A percentile compares a stretch with the other conserved stretches of the same genome.
phyloP scores from a whole-genome alignment of 768 basidiomycete genomes.

The Hericium coralloides region DNA sequence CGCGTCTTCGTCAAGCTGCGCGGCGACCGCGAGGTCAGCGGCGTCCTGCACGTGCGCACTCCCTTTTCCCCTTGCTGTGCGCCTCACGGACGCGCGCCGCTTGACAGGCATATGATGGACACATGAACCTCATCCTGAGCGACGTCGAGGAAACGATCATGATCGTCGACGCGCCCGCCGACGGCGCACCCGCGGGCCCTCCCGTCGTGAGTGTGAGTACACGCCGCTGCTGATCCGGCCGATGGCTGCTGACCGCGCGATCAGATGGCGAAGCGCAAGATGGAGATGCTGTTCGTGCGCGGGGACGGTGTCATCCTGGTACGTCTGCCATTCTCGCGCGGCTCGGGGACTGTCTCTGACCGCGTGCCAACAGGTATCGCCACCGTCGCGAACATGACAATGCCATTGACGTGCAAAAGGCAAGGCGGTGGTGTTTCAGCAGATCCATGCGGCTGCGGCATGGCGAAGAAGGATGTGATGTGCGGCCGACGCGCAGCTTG shows the following conservation, averaged over 20 bases:
- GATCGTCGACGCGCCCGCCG: constrained; percentile 77
- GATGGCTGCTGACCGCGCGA: background rate
- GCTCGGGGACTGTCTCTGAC: constrained; percentile 3
- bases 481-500: too few species aligned
- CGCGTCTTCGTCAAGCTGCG: constrained; percentile 96
- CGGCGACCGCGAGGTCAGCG: constrained; percentile 87
- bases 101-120: constrained; percentile 94
- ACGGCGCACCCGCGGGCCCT: constrained; percentile 47
- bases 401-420: too few species aligned
- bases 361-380: constrained; percentile 51
- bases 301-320: constrained; percentile 97
- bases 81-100: background rate
- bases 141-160: constrained; percentile 97
- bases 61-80: constrained; percentile 5
- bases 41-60: constrained; percentile 78
- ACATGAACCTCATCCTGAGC: constrained; percentile 98
- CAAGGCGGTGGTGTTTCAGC: too few species aligned
- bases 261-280: constrained; percentile 85
- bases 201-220: constrained; percentile 56
- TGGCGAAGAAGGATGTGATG: too few species aligned
- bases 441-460: too few species aligned
- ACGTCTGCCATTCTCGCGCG: constrained; percentile 19
- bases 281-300: constrained; percentile 97
- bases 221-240: background rate
- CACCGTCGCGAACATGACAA: constrained; percentile 58